Percentiles rank a stretch among this genome's conserved stretches.
Evolutionary conservation across 306 rosid genomes (phyloP).

Genomic region (Cucurbita maxima): DNA sequence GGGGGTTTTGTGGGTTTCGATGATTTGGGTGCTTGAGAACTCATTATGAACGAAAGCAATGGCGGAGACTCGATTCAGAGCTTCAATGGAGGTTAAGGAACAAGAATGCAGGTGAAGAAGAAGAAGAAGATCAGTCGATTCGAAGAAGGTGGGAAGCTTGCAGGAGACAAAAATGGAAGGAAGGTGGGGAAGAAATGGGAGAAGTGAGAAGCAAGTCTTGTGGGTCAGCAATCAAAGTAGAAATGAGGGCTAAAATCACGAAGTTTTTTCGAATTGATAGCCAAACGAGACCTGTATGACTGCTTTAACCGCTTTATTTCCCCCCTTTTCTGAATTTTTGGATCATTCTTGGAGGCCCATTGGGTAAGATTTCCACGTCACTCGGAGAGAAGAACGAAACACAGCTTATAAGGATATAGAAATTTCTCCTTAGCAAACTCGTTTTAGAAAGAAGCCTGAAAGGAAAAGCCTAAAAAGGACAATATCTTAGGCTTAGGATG

Average conservation of each 20-base stretch:
- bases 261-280: constrained; percentile 4
- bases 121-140: background rate
- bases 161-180: background rate
- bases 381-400: too few species aligned
- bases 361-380: background rate
- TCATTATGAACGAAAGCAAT: constrained; percentile 17
- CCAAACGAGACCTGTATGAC: constrained; percentile 10
- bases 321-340: background rate
- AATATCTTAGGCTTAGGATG: too few species aligned
- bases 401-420: too few species aligned
- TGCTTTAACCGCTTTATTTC: background rate
- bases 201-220: constrained; percentile 28
- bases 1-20: constrained; percentile 47
- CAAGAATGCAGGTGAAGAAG: background rate
- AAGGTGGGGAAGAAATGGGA: constrained; percentile 20
- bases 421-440: too few species aligned
- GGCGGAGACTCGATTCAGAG: background rate
- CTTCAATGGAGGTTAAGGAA: background rate
- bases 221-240: constrained; percentile 5
- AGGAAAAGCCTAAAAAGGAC: too few species aligned
- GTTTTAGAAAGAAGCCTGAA: too few species aligned
- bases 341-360: background rate
- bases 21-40: constrained; percentile 28
- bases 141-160: background rate
- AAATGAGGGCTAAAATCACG: constrained; percentile 16